phyloP scores from a whole-genome alignment of 129 eudicot species.

The Lactuca saligna region DNA sequence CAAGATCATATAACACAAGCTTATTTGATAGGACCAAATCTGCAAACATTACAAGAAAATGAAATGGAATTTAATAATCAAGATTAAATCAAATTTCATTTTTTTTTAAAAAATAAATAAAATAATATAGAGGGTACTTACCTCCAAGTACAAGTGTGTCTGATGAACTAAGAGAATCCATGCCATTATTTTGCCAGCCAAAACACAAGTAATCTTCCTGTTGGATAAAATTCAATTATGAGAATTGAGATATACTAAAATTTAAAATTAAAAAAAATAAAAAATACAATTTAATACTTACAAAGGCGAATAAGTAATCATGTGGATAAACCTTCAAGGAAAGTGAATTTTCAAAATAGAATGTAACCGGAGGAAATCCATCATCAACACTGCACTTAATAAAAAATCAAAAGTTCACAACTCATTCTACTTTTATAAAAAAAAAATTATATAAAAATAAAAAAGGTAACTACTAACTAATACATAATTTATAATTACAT shows the following conservation, averaged over 20 bases:
- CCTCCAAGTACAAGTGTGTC: constrained; percentile 87
- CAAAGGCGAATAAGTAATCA: constrained; percentile 78
- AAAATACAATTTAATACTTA: constrained; percentile 45
- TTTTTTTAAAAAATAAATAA: neutral
- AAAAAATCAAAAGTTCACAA: constrained; percentile 12
- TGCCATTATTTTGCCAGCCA: constrained; percentile 94
- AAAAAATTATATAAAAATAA: too few species aligned
- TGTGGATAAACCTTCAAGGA: constrained; percentile 73
- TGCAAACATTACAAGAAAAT: constrained; percentile 35
- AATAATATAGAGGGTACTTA: constrained; percentile 40
- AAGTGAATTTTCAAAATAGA: constrained; percentile 69
- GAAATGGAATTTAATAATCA: too few species aligned
- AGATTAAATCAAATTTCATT: too few species aligned
- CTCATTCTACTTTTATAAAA: constrained; percentile 7
- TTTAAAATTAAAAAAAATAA: neutral
- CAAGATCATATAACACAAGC: constrained; percentile 81
- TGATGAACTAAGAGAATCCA: constrained; percentile 53
- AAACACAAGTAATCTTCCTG: constrained; percentile 87
- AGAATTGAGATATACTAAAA: constrained; percentile 1
- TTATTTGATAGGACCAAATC: constrained; percentile 82
- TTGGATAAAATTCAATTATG: constrained; percentile 2
- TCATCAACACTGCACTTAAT: constrained; percentile 77
- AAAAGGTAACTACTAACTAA: too few species aligned
- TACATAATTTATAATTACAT: constrained; percentile 7
- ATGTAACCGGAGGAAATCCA: constrained; percentile 73